phyloP scores from a whole-genome alignment of 805 yeast species.

The Sugiyamaella americana region DNA sequence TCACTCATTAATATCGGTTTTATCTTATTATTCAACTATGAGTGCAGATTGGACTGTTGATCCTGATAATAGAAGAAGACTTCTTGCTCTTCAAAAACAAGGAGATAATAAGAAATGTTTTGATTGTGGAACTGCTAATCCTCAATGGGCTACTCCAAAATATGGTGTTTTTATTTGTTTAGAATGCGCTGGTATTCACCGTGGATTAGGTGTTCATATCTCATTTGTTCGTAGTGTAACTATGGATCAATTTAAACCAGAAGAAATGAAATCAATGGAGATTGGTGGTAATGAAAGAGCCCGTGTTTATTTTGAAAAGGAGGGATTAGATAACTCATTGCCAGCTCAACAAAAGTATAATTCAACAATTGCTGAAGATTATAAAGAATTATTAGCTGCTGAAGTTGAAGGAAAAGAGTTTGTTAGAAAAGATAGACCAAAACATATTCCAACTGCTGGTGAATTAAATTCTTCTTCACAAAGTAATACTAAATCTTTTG shows the following conservation, averaged over 20 bases:
- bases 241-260: slow-evolving; percentile 97
- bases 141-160: slow-evolving; percentile 99
- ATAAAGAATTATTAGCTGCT: slow-evolving; percentile 73
- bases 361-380: slow-evolving; percentile 90
- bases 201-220: slow-evolving; percentile 91
- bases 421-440: slow-evolving; percentile 24
- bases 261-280: slow-evolving; percentile 87
- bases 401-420: slow-evolving; percentile 68
- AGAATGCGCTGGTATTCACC: slow-evolving; percentile 95
- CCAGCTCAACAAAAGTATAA: slow-evolving; percentile 75
- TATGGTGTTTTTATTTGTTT: slow-evolving; percentile 95
- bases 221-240: slow-evolving; percentile 95
- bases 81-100: slow-evolving; percentile 61
- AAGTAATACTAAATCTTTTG: background rate
- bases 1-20: no score
- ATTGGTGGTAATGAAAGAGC: slow-evolving; percentile 85
- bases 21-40: no score
- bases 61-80: slow-evolving; percentile 76
- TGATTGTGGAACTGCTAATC: slow-evolving; percentile 93
- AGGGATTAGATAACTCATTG: slow-evolving; percentile 61
- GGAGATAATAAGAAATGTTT: slow-evolving; percentile 85
- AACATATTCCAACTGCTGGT: slow-evolving; percentile 10
- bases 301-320: slow-evolving; percentile 55
- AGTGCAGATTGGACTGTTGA: slow-evolving; percentile 76
- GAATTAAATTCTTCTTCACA: background rate